Evolutionary conservation across 208 protist genomes (phyloP).

Genomic region (Kentomonas sorsogonicus): DNA sequence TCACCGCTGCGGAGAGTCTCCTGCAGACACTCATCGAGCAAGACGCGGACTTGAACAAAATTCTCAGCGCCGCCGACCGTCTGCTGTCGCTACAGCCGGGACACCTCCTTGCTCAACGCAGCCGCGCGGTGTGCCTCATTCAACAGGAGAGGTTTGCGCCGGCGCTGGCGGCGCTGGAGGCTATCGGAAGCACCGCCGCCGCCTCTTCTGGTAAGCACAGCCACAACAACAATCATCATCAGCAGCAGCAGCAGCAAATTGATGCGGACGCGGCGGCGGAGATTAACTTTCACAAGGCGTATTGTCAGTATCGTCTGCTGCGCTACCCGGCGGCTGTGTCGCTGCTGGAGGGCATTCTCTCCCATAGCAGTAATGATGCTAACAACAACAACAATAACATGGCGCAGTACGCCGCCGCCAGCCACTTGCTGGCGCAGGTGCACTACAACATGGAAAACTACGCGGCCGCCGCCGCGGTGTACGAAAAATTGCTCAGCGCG

Average conservation of each 20-base stretch:
- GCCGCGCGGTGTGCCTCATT: conserved; percentile 60
- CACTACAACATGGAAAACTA: conserved; percentile 84
- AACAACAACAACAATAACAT: conserved; percentile 9
- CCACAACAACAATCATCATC: too few relatives aligned
- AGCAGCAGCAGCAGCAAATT: conserved; percentile 7
- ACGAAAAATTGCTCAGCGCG: conserved; percentile 44
- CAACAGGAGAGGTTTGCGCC: conserved; percentile 58
- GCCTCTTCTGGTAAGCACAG: too few relatives aligned
- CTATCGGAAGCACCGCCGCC: too few relatives aligned
- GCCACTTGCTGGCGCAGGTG: conserved; percentile 73
- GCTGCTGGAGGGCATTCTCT: conserved; percentile 26
- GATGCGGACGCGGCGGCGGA: conserved; percentile 12
- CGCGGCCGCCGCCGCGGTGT: conserved; percentile 50
- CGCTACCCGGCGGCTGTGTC: conserved; percentile 53
- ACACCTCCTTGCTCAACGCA: conserved; percentile 52
- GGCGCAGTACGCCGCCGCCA: conserved; percentile 30
- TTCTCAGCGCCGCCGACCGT: conserved; percentile 55
- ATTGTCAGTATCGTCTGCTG: conserved; percentile 65
- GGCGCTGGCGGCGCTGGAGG: conserved; percentile 53
- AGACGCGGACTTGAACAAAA: conserved; percentile 34
- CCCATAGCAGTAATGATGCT: too few relatives aligned
- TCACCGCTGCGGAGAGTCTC: conserved; percentile 54
- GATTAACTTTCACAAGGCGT: conserved; percentile 60
- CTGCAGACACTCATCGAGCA: conserved; percentile 45
- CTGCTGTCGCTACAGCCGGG: conserved; percentile 51